phyloP scores from a whole-genome alignment of 192 early-diverging fungal genomes.

The Jimgerdemannia flammicorona region DNA sequence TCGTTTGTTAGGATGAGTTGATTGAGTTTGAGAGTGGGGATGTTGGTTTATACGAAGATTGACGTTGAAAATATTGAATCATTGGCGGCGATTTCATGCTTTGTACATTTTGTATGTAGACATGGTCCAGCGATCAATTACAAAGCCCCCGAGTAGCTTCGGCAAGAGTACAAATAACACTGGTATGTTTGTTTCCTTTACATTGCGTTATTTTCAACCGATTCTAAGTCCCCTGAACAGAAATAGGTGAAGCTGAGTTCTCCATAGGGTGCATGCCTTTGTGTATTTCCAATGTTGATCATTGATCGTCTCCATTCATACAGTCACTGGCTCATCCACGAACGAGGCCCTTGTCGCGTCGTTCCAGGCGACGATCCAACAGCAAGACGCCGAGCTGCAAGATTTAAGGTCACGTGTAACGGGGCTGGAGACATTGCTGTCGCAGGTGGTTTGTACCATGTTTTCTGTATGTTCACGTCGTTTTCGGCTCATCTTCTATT shows the following conservation, averaged over 20 bases:
- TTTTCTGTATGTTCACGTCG: neutral
- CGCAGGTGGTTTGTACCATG: neutral
- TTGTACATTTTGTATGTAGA: constrained; percentile 28
- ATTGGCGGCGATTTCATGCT: constrained; percentile 10
- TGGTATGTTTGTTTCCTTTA: constrained; percentile 5
- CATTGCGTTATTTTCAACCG: too few relatives aligned
- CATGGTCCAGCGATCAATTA: constrained; percentile 39
- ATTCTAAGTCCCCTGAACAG: too few relatives aligned
- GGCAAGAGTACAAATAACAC: constrained; percentile 1
- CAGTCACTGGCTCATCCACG: too few relatives aligned
- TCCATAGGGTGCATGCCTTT: neutral
- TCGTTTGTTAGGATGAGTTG: neutral
- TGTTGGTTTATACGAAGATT: too few relatives aligned
- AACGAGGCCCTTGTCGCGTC: neutral
- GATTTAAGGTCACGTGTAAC: constrained; percentile 4
- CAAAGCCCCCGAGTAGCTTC: constrained; percentile 27
- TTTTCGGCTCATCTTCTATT: too few relatives aligned
- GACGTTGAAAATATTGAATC: too few relatives aligned
- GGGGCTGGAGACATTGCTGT: neutral
- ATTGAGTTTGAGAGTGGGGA: constrained; percentile 5
- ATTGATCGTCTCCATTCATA: neutral
- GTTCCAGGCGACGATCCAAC: constrained; percentile 8
- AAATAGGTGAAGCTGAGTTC: too few relatives aligned
- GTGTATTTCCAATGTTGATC: neutral
- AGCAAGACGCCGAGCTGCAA: constrained; percentile 12